A percentile compares a stretch with the other conserved stretches of the same genome.
Conservation (phyloP, 1,139 yeast species). For the Kodamaea plutei region DNA sequence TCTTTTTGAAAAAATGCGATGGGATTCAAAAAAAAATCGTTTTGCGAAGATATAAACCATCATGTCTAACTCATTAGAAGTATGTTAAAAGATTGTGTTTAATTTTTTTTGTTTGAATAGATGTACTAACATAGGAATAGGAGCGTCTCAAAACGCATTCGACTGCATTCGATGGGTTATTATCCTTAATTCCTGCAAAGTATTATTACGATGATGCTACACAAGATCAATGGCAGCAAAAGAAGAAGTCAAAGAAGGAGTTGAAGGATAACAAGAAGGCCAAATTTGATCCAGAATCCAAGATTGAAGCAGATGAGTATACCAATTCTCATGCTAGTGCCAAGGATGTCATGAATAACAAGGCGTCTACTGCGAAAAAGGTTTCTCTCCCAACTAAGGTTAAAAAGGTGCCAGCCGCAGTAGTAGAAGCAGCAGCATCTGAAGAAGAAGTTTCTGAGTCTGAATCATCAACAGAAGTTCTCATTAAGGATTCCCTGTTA, state of each 20-base stretch:
- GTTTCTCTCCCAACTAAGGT: constrained; percentile 48
- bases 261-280: constrained; percentile 56
- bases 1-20: constrained; percentile 6
- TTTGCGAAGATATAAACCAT: no score
- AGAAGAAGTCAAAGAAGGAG: constrained; percentile 70
- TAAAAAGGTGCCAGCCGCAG: constrained; percentile 12
- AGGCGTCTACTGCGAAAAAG: constrained; percentile 54
- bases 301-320: constrained; percentile 42
- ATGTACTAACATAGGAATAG: constrained; percentile 40
- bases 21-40: no score
- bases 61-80: constrained; percentile 50
- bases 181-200: constrained; percentile 90
- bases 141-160: constrained; percentile 84
- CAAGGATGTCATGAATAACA: constrained; percentile 57
- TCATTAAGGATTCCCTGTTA: constrained; percentile 38
- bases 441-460: constrained; percentile 4
- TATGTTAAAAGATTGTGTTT: constrained; percentile 38
- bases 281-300: constrained; percentile 70
- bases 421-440: constrained; percentile 11
- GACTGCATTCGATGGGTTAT: constrained; percentile 81
- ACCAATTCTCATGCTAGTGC: constrained; percentile 50
- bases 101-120: no score
- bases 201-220: constrained; percentile 79
- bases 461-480: constrained; percentile 16
- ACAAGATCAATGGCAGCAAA: constrained; percentile 86